A percentile compares a stretch with the other conserved stretches of the same genome.
Evolutionary conservation across 805 yeast genomes (phyloP).

Genomic region (Wickerhamiella sergipiensis): DNA sequence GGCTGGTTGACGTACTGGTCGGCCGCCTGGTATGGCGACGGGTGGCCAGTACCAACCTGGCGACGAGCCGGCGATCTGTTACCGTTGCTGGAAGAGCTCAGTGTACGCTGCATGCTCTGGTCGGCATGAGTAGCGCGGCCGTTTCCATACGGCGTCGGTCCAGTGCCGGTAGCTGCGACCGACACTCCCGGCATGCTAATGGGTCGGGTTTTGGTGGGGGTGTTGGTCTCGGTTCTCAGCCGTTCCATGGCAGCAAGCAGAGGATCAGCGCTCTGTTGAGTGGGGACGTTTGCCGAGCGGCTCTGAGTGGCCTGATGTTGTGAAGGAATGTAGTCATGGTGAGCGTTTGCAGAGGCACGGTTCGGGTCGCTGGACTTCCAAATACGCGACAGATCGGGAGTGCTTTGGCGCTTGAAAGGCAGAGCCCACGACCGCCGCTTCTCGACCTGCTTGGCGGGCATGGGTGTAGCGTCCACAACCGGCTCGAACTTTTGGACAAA

Average conservation of each 20-base stretch:
- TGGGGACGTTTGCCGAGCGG: background rate
- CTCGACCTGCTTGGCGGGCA: background rate
- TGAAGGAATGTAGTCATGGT: background rate
- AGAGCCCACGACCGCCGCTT: slow-evolving; percentile 30
- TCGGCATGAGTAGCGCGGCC: background rate
- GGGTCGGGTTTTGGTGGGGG: slow-evolving; percentile 6
- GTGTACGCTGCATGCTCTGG: background rate
- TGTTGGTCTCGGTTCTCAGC: slow-evolving; percentile 13
- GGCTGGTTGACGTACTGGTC: slow-evolving; percentile 2
- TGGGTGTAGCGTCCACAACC: background rate
- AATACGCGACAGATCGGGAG: slow-evolving; percentile 20
- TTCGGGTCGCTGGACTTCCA: slow-evolving; percentile 11
- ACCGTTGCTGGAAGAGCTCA: slow-evolving; percentile 3
- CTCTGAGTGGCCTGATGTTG: background rate
- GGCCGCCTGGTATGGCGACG: background rate
- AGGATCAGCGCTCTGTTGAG: slow-evolving; percentile 29
- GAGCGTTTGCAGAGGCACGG: slow-evolving; percentile 1
- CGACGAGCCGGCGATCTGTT: background rate
- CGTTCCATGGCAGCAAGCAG: slow-evolving; percentile 41
- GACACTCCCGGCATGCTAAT: slow-evolving; percentile 10
- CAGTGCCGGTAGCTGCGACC: background rate
- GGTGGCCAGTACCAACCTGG: background rate
- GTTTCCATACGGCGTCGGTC: slow-evolving; percentile 1
- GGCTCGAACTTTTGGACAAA: background rate
- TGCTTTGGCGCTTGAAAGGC: slow-evolving; percentile 29